A percentile compares a stretch with the other conserved stretches of the same genome.
phyloP scores from a whole-genome alignment of 139 green algal genomes.

The Chlorella sp. region DNA sequence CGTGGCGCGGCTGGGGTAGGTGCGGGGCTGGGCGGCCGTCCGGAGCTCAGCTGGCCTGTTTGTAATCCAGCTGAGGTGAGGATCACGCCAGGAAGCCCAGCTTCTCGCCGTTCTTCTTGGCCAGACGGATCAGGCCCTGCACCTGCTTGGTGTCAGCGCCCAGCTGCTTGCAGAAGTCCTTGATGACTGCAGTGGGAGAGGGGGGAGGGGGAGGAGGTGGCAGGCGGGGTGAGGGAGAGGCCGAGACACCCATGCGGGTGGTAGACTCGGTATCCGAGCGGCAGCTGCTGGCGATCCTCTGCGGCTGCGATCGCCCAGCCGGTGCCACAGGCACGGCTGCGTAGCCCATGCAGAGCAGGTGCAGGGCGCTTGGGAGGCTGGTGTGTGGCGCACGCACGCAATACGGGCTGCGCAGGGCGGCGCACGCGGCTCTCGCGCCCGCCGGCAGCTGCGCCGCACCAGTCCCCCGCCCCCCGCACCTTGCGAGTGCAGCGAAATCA shows the following conservation, averaged over 20 bases:
- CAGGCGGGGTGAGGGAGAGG: no score
- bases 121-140: conserved; percentile 94
- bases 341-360: neutral
- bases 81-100: conserved; percentile 96
- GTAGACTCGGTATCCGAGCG: neutral
- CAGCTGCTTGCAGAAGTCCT: conserved; percentile 94
- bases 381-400: neutral
- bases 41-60: no score
- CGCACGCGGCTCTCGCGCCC: neutral
- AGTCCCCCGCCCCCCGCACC: conserved; percentile 52
- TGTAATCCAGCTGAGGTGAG: conserved; percentile 64
- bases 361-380: no score
- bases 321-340: neutral
- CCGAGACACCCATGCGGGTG: no score
- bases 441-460: neutral
- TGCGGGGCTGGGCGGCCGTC: no score
- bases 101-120: conserved; percentile 98
- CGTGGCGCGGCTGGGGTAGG: no score
- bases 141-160: conserved; percentile 92
- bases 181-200: conserved; percentile 88
- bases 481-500: conserved; percentile 98
- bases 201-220: no score
- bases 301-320: neutral
- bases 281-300: neutral
- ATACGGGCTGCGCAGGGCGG: neutral